phyloP scores from a whole-genome alignment of 73 alveolate species.

The Breviolum minutum region DNA sequence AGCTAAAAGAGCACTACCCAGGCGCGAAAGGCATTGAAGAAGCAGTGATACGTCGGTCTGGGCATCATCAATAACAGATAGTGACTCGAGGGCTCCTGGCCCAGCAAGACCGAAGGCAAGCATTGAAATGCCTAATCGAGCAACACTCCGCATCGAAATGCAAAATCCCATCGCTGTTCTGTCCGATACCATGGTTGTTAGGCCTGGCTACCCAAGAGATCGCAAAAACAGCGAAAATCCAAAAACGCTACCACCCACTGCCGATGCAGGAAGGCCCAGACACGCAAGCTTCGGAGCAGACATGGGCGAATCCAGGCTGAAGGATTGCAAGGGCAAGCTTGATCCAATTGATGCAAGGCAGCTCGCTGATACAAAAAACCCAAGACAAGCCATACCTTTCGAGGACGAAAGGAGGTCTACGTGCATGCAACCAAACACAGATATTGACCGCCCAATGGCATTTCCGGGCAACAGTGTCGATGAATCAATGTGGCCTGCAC shows the following conservation, averaged over 20 bases:
- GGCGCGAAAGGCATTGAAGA: not conserved
- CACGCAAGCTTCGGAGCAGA: not conserved
- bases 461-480: not conserved
- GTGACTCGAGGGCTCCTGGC: not conserved
- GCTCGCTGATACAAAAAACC: not conserved
- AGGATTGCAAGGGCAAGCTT: conserved; percentile 1
- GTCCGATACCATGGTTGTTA: not conserved
- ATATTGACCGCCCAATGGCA: not conserved
- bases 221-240: not conserved
- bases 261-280: not conserved
- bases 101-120: not conserved
- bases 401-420: not conserved
- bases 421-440: not conserved
- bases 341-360: not conserved
- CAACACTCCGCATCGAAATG: conserved; percentile 25
- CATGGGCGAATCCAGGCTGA: not conserved
- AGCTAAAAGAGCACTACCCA: not conserved
- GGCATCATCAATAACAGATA: not conserved
- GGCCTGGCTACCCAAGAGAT: not conserved
- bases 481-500: not conserved
- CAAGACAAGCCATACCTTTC: not conserved
- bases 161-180: not conserved
- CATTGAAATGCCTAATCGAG: conserved; percentile 4
- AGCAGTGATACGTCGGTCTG: not conserved
- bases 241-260: not conserved